Evolutionary conservation across 345 rosid species (phyloP).

Genomic region (Citrus australasica): DNA sequence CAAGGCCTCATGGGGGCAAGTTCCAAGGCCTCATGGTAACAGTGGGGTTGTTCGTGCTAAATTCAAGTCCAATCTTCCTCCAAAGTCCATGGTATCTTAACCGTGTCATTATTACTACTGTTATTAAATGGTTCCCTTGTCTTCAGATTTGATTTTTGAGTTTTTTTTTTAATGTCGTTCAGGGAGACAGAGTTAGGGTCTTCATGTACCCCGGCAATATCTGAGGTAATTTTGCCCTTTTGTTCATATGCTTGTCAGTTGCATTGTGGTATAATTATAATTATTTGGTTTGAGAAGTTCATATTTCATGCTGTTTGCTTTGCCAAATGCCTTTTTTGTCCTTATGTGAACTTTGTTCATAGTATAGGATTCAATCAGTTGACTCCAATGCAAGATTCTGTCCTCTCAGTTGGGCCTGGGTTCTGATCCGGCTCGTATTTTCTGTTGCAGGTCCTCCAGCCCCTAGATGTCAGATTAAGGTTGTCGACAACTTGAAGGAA

Average conservation of each 20-base stretch:
- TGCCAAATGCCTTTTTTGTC: no score
- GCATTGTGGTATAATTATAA: background rate
- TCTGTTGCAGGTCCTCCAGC: background rate
- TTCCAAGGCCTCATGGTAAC: slow-evolving; percentile 82
- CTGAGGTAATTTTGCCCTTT: slow-evolving; percentile 42
- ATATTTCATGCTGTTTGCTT: background rate
- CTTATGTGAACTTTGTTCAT: no score
- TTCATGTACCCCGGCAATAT: slow-evolving; percentile 95
- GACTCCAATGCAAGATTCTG: background rate
- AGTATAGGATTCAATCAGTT: no score
- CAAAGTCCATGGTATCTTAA: slow-evolving; percentile 68
- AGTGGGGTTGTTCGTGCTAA: slow-evolving; percentile 88
- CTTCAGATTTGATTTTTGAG: background rate
- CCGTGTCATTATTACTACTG: background rate
- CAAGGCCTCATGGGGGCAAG: slow-evolving; percentile 96
- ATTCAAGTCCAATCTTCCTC: slow-evolving; percentile 88
- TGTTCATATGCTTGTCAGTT: background rate
- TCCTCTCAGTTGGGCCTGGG: background rate
- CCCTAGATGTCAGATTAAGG: slow-evolving; percentile 4
- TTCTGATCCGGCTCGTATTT: background rate
- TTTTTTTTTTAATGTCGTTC: background rate
- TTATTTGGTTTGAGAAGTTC: background rate
- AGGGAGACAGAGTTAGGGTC: slow-evolving; percentile 85
- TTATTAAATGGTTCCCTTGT: background rate
- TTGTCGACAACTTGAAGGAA: background rate